Evolutionary conservation across 139 green algal genomes (phyloP), one percentile per base, ranked within the genome.

Genomic region (Pleodorina starrii): DNA sequence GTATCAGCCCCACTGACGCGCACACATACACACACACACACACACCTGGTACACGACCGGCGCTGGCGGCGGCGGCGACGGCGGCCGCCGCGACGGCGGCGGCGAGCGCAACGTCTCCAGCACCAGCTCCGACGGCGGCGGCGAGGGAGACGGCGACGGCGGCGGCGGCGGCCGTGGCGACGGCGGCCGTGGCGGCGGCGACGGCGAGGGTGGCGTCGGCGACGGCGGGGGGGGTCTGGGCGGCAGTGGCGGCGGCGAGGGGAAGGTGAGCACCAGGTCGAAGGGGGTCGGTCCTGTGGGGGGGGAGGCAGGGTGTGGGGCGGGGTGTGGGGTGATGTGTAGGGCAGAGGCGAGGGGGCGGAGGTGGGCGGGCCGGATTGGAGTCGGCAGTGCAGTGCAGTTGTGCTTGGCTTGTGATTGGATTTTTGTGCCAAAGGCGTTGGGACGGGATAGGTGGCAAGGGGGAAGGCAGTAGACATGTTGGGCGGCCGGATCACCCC

Each of bases 11-110:
- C n/a, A n/a, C n/a, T n/a, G n/a, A n/a, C n/a, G n/a, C n/a, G n/a
- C n/a, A n/a, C n/a, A n/a, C n/a, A n/a, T n/a, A n/a, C n/a, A n/a
- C n/a, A n/a, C n/a, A n/a, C n/a, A 66, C 6, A 25, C 5, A 66
- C 54, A 12, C 5, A 82, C 38, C 78, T 85, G 78, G 78, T 74
- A 85, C 23, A 85, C 38, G 27, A 75, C 1, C 1, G 79, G 57
- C 0, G 79, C 16, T 0, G 79, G 57, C 0, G 81, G 81, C 29
- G 81, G 60, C 19, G 59, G 80, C 29, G 40, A 29, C 5, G 59
- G 38, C 29, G 40, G 29, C 5, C 40, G 38, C 4, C 50, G 16
- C 40, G 59, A 40, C 12, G 80, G 80, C 27, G 59, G 80, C 11
- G 10, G 16, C 54, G 80, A 42, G 0, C 9, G 19, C n/a, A n/a